Evolutionary conservation across 2,329 filamentous ascomycete genomes (phyloP).

Genomic region (Elsinoe ampelina): DNA sequence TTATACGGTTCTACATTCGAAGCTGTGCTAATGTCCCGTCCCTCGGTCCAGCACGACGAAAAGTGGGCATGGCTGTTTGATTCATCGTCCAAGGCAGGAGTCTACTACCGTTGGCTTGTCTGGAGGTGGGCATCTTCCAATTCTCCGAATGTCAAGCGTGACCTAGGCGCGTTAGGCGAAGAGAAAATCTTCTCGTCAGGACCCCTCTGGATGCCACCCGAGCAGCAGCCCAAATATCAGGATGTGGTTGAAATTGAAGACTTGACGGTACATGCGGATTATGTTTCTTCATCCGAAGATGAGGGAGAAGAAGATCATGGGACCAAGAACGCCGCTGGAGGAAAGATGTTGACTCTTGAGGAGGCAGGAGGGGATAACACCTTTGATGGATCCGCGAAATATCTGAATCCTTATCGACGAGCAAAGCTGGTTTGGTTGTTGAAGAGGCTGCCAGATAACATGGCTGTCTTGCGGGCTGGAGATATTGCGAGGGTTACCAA

Average conservation of each 20-base stretch:
- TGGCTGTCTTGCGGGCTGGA: conserved; percentile 66
- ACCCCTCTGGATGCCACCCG: conserved; percentile 68
- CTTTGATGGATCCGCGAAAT: conserved; percentile 43
- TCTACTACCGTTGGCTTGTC: conserved; percentile 88
- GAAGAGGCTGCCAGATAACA: conserved; percentile 67
- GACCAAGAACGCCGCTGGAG: neutral
- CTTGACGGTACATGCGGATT: conserved; percentile 75
- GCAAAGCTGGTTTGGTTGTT: conserved; percentile 77
- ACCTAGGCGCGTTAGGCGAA: conserved; percentile 36
- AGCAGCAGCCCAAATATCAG: conserved; percentile 67
- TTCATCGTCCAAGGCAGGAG: conserved; percentile 63
- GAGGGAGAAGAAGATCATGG: conserved; percentile 44
- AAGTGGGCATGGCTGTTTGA: conserved; percentile 95
- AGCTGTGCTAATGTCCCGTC: conserved; percentile 77
- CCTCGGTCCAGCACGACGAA: conserved; percentile 74
- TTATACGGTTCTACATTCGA: conserved; percentile 64
- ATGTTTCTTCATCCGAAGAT: conserved; percentile 80
- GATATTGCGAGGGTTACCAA: conserved; percentile 78
- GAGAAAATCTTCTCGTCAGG: conserved; percentile 59
- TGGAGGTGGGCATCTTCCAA: conserved; percentile 49
- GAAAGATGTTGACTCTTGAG: conserved; percentile 13
- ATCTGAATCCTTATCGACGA: conserved; percentile 74
- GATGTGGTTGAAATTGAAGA: conserved; percentile 68
- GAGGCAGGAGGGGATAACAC: conserved; percentile 21
- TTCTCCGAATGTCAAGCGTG: conserved; percentile 14